Evolutionary conservation across 768 basidiomycete species (phyloP).

Genomic region (Boletus reticuloceps): DNA sequence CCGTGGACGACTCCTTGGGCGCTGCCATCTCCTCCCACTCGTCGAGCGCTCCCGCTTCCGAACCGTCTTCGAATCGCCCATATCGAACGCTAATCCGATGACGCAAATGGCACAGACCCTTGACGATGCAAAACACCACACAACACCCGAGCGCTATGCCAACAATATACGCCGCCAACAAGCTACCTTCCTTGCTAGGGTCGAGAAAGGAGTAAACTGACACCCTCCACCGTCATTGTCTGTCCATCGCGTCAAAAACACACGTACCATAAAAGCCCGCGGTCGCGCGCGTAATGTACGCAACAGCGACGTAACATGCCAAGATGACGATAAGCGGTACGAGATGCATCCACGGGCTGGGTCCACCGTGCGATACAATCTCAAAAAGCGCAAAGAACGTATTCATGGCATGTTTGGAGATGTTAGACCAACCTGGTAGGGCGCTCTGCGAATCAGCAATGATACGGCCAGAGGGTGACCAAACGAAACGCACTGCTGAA

Average conservation of each 20-base stretch:
- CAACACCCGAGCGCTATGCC: constrained; percentile 53
- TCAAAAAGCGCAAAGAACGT: constrained; percentile 55
- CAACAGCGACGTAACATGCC: constrained; percentile 57
- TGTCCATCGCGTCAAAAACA: background rate
- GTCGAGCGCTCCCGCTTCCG: constrained; percentile 30
- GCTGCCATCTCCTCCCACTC: constrained; percentile 46
- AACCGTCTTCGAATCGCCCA: constrained; percentile 4
- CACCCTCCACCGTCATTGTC: constrained; percentile 1
- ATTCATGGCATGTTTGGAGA: constrained; percentile 64
- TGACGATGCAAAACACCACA: constrained; percentile 51
- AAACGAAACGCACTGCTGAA: constrained; percentile 37
- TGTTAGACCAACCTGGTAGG: constrained; percentile 51
- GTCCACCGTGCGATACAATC: constrained; percentile 51
- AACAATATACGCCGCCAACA: constrained; percentile 60
- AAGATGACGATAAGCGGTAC: constrained; percentile 48
- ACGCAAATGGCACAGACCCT: constrained; percentile 40
- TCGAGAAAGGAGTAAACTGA: constrained; percentile 67
- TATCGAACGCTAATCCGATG: constrained; percentile 26
- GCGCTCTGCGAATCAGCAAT: background rate
- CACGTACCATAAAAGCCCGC: constrained; percentile 65
- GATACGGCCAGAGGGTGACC: background rate
- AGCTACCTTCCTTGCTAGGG: constrained; percentile 40
- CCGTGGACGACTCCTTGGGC: constrained; percentile 10
- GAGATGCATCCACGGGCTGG: constrained; percentile 52
- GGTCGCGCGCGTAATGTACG: constrained; percentile 60